A percentile compares a stretch with the other conserved stretches of the same genome.
Conservation (phyloP, 345 rosid species). For the Excoecaria cochinchinensis region DNA sequence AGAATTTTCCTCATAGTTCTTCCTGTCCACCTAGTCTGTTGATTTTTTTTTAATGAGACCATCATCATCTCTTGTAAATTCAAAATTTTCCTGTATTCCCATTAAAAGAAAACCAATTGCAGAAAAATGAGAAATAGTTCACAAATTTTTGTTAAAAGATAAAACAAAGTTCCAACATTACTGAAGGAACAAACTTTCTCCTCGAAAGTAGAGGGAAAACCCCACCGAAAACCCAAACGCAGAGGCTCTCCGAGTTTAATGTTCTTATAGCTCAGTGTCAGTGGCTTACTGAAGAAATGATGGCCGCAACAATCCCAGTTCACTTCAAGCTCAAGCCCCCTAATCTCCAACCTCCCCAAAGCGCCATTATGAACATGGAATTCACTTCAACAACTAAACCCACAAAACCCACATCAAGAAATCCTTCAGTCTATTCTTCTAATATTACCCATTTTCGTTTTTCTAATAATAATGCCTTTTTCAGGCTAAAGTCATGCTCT, state of each 20-base stretch:
- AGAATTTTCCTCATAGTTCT: neutral
- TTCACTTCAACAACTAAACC: slow-evolving; percentile 19
- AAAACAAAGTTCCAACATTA: neutral
- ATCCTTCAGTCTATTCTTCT: slow-evolving; percentile 18
- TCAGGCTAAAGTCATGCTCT: slow-evolving; percentile 25
- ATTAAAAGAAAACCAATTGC: neutral
- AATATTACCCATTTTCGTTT: slow-evolving; percentile 10
- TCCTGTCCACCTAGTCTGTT: neutral
- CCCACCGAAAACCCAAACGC: neutral
- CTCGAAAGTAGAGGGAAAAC: neutral
- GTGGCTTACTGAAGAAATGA: slow-evolving; percentile 13
- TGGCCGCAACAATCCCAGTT: slow-evolving; percentile 31
- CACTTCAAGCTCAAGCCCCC: slow-evolving; percentile 32
- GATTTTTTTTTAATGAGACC: neutral
- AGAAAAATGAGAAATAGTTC: neutral
- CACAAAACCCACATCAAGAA: slow-evolving; percentile 32
- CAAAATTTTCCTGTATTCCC: neutral
- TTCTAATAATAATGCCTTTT: slow-evolving; percentile 17
- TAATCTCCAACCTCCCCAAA: slow-evolving; percentile 28
- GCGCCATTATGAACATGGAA: slow-evolving; percentile 13
- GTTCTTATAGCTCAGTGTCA: neutral
- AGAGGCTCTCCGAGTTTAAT: neutral
- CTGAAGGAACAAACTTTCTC: neutral
- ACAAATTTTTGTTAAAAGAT: neutral
- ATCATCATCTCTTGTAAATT: neutral